These are phyloP conservation scores for Neoconidiobolus thromboides DNA, from an alignment of 371 early-diverging fungal species.

Conservation along the genomic window DNA sequence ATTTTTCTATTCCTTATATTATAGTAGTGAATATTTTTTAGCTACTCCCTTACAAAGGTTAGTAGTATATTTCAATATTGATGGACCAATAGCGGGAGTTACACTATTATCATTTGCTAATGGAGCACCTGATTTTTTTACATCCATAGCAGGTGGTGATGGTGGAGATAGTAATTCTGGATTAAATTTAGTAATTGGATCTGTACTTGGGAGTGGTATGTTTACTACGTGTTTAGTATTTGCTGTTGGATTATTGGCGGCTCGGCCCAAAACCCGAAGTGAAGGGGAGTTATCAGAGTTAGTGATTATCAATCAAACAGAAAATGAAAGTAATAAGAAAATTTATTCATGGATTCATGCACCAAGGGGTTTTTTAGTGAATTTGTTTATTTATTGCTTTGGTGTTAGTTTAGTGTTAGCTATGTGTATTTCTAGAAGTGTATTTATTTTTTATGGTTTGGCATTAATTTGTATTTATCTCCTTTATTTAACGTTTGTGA, in stretches of 20 bases:
- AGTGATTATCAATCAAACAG: background rate
- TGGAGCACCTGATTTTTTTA: constrained; percentile 13
- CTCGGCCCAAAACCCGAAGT: background rate
- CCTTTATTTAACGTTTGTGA: background rate
- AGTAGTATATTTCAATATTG: background rate
- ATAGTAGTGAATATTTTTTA: background rate
- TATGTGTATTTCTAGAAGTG: background rate
- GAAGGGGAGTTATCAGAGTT: background rate
- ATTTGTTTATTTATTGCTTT: background rate
- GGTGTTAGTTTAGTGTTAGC: background rate
- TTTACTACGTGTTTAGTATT: constrained; percentile 7
- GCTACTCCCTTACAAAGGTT: background rate
- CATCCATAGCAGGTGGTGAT: constrained; percentile 6
- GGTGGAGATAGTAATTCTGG: background rate
- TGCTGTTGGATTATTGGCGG: background rate
- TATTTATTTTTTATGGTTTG: background rate
- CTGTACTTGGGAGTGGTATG: constrained; percentile 7
- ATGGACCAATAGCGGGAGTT: constrained; percentile 9
- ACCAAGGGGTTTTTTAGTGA: background rate
- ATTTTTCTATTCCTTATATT: too few species aligned
- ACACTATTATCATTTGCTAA: constrained; percentile 11
- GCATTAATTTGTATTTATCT: background rate
- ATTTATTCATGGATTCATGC: background rate
- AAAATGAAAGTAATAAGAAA: too few species aligned
- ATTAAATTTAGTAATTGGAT: constrained; percentile 6